These are phyloP conservation scores for Fulvia fulva DNA, from an alignment of 2,329 filamentous ascomycete genomes.

Conservation along the genomic window DNA sequence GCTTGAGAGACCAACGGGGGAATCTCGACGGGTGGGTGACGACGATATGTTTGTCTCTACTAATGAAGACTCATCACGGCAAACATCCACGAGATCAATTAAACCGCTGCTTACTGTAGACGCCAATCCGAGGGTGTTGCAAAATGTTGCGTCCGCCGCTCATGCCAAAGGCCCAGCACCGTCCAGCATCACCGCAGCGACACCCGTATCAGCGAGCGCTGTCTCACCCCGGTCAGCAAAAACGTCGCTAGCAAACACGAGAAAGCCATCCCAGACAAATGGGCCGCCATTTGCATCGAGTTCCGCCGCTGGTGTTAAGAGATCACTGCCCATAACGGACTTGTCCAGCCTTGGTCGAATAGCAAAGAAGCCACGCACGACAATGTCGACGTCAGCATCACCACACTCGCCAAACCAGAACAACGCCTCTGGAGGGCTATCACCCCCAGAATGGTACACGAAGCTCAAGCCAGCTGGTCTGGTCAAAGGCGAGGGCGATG, in stretches of 20 bases:
- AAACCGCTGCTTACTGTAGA: background rate
- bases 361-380: background rate
- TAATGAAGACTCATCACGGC: background rate
- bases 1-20: background rate
- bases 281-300: background rate
- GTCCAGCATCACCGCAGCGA: background rate
- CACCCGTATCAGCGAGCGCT: background rate
- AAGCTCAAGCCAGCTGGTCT: background rate
- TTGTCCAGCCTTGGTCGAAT: background rate
- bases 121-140: background rate
- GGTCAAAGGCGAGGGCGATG: background rate
- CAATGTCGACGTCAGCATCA: background rate
- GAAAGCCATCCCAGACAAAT: background rate
- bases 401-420: conserved; percentile 1
- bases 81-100: background rate
- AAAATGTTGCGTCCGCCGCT: background rate
- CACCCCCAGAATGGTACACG: conserved; percentile 24
- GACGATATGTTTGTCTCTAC: background rate
- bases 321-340: background rate
- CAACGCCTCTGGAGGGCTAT: background rate
- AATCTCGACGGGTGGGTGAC: background rate
- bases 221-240: background rate
- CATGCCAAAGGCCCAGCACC: background rate
- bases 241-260: background rate
- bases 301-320: background rate